Evolutionary conservation across 257 asterid species (phyloP).

Genomic region (Oldenlandia corymbosa): DNA sequence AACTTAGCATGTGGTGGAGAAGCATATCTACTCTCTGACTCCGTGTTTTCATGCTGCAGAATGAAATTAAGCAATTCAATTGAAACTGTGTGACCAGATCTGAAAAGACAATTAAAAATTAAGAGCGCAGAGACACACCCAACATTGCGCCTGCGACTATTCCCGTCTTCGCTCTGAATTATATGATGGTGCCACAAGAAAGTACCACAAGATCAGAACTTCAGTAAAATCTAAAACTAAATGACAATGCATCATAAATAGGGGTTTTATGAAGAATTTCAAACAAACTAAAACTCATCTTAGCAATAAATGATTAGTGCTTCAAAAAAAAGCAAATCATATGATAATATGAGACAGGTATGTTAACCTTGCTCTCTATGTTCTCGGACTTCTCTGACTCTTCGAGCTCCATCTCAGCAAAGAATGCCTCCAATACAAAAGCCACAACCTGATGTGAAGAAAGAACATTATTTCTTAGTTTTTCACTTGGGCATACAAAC

Average conservation of each 20-base stretch:
- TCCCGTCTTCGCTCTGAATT: constrained; percentile 48
- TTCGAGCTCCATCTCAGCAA: constrained; percentile 93
- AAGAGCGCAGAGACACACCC: constrained; percentile 43
- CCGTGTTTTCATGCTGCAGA: constrained; percentile 65
- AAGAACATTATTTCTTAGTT: constrained; percentile 2
- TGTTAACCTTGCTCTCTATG: constrained; percentile 49
- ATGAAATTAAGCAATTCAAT: constrained; percentile 9
- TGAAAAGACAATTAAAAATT: not conserved
- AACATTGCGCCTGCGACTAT: constrained; percentile 36
- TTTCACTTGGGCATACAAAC: not conserved
- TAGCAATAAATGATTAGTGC: no score
- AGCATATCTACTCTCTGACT: constrained; percentile 77
- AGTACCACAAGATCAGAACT: not conserved
- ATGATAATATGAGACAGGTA: constrained; percentile 10
- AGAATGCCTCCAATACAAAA: constrained; percentile 97
- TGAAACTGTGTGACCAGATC: not conserved
- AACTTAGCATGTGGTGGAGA: constrained; percentile 92
- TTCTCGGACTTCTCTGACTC: constrained; percentile 34
- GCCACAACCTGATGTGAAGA: constrained; percentile 70
- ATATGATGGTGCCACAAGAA: not conserved
- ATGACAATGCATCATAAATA: no score
- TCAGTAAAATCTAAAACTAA: not conserved
- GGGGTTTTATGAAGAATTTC: constrained; percentile 2
- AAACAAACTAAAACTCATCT: not conserved
- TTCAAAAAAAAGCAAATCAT: not conserved